A percentile compares a stretch with the other conserved stretches of the same genome.
Evolutionary conservation across 192 early-diverging fungal species (phyloP).

Genomic region (Backusella luteola): DNA sequence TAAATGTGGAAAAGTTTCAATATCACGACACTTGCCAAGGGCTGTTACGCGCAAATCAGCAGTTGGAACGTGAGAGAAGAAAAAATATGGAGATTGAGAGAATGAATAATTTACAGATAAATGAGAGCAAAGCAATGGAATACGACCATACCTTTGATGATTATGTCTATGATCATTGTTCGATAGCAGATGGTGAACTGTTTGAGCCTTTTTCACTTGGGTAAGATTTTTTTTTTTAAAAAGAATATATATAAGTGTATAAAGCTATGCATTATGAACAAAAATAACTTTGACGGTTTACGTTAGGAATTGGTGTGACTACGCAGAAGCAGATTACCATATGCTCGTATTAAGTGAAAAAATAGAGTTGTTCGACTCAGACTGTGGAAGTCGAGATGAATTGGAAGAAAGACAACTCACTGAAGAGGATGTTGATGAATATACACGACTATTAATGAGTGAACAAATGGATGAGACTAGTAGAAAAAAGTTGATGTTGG

Average conservation of each 20-base stretch:
- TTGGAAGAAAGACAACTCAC: background rate
- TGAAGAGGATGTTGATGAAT: background rate
- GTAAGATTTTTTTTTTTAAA: background rate
- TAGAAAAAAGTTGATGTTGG: background rate
- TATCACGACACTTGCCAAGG: slow-evolving; percentile 37
- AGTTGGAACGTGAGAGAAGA: background rate
- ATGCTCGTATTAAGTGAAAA: background rate
- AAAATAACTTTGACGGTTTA: background rate
- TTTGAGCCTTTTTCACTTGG: background rate
- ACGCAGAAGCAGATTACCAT: slow-evolving; percentile 3
- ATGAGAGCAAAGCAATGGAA: background rate
- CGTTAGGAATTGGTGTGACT: background rate
- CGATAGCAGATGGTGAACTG: background rate
- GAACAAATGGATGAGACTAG: background rate
- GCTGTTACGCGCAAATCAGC: background rate
- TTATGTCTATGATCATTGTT: background rate
- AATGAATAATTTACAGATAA: background rate
- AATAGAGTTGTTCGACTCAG: background rate
- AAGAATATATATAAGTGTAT: background rate
- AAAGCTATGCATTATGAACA: background rate
- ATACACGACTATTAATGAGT: background rate
- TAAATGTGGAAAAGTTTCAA: slow-evolving; percentile 32
- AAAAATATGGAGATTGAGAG: background rate
- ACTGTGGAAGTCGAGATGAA: background rate
- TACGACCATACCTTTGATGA: background rate